These are phyloP conservation scores for Thraustochytrium striatum DNA, from an alignment of 352 stramenopile genomes.

Conservation along the genomic window DNA sequence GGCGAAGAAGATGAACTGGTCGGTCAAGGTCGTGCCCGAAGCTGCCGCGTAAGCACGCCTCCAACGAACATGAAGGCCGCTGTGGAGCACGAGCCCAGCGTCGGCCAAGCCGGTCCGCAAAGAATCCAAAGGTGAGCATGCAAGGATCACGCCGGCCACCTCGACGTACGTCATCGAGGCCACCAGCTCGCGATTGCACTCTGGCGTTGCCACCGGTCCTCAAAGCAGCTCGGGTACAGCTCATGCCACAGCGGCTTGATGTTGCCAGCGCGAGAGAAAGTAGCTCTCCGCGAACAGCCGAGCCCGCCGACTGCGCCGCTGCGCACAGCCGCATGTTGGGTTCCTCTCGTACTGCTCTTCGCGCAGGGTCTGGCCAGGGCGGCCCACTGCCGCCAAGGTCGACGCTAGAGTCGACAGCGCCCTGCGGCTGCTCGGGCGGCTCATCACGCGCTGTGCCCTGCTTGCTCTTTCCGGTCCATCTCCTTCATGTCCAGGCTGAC, in stretches of 20 bases:
- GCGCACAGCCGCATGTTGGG: too few relatives aligned
- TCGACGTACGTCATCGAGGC: conserved; percentile 28
- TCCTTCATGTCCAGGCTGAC: too few relatives aligned
- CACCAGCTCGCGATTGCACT: conserved; percentile 1
- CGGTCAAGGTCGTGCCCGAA: not conserved
- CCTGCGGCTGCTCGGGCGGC: too few relatives aligned
- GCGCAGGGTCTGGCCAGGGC: too few relatives aligned
- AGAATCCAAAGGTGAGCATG: conserved; percentile 21
- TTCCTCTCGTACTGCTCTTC: too few relatives aligned
- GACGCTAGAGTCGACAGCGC: too few relatives aligned
- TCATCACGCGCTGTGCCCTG: too few relatives aligned
- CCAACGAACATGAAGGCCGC: conserved; percentile 16
- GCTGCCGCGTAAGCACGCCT: conserved; percentile 8
- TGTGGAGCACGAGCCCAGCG: conserved; percentile 17
- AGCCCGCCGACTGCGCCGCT: too few relatives aligned
- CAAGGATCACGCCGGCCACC: conserved; percentile 25
- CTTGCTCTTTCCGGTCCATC: too few relatives aligned
- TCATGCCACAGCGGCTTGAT: conserved; percentile 34
- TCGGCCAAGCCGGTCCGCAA: conserved; percentile 28
- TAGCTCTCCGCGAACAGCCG: conserved; percentile 46
- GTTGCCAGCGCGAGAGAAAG: conserved; percentile 42
- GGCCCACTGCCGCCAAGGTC: too few relatives aligned
- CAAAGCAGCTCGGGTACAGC: conserved; percentile 37
- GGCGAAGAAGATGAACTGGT: conserved; percentile 39
- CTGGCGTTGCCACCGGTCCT: not conserved